Percentiles rank a stretch among this genome's conserved stretches.
Evolutionary conservation across 441 rosid genomes (phyloP).

Genomic region (Pelargonium australe): DNA sequence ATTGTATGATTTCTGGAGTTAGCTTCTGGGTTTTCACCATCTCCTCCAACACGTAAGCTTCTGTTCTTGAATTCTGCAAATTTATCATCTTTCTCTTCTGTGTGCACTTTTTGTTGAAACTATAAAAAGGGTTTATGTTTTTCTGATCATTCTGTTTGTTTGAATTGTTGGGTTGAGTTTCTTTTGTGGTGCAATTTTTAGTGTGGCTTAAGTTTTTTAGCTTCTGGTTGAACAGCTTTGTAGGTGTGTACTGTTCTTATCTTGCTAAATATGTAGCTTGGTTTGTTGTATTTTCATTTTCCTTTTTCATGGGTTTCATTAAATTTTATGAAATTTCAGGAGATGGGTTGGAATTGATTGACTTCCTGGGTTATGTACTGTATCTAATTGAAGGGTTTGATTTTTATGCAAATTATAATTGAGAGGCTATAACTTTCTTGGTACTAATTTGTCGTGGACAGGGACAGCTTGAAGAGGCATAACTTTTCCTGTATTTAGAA

Average conservation of each 20-base stretch:
- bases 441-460: not conserved
- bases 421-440: not conserved
- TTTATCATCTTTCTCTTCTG: not conserved
- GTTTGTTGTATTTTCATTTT: not conserved
- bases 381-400: too few relatives aligned
- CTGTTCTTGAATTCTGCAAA: not conserved
- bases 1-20: not conserved
- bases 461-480: not conserved
- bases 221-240: not conserved
- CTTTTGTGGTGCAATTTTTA: not conserved
- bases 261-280: not conserved
- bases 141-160: slow-evolving; percentile 1
- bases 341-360: not conserved
- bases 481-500: not conserved
- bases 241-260: not conserved
- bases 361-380: not conserved
- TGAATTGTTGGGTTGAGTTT: not conserved
- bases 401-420: not conserved
- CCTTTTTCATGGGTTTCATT: not conserved
- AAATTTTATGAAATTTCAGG: not conserved
- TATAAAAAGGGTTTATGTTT: not conserved
- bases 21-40: slow-evolving; percentile 3
- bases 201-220: not conserved
- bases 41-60: slow-evolving; percentile 3
- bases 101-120: not conserved